Conservation (phyloP, 1,284 basidiomycete genomes). For the Sanguinoderma infundibulare region DNA sequence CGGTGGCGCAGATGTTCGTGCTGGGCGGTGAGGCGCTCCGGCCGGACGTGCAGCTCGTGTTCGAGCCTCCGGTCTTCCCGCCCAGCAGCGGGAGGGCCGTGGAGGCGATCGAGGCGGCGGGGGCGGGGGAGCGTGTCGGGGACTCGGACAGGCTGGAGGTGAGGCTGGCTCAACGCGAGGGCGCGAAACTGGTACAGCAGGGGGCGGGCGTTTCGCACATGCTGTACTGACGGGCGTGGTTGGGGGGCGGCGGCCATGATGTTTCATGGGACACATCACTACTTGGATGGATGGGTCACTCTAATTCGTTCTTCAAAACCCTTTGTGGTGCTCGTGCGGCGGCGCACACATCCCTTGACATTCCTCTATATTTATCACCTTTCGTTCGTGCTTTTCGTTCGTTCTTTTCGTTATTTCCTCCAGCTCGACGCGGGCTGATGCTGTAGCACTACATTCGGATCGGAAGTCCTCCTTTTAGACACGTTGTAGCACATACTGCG, state of each 20-base stretch:
- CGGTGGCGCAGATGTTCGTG: constrained; percentile 24
- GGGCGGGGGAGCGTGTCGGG: constrained; percentile 6
- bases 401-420: not conserved
- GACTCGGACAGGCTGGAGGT: constrained; percentile 3
- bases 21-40: constrained; percentile 14
- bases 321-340: not conserved
- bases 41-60: constrained; percentile 11
- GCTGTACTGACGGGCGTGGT: not conserved
- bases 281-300: too few species aligned
- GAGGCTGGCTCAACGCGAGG: not conserved
- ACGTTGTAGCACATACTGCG: constrained; percentile 1
- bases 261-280: not conserved
- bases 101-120: not conserved
- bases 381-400: not conserved
- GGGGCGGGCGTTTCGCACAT: not conserved
- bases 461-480: not conserved
- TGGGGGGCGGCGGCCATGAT: not conserved
- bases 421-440: not conserved
- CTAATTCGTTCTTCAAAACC: not conserved
- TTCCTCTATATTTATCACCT: constrained; percentile 5
- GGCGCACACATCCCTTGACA: not conserved
- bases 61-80: constrained; percentile 6
- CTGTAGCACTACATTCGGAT: constrained; percentile 2
- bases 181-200: not conserved
- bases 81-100: not conserved